These are phyloP conservation scores for Penicillium dipodomyicola DNA, from an alignment of 495 filamentous ascomycete genomes.

Conservation along the genomic window DNA sequence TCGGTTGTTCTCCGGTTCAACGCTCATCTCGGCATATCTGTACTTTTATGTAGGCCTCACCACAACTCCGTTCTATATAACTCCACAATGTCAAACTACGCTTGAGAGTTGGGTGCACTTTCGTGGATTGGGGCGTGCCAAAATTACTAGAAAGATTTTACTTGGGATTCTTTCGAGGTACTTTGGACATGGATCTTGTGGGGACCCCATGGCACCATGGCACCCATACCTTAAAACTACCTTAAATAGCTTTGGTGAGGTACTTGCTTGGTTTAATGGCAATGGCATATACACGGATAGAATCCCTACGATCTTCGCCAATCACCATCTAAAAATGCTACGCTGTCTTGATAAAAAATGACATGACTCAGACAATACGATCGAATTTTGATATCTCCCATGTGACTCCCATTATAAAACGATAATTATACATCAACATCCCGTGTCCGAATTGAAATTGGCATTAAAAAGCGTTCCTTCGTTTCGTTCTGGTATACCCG, in stretches of 20 bases:
- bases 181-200: background rate
- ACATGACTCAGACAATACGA: background rate
- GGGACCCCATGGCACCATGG: too few relatives aligned
- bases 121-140: background rate
- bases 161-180: too few relatives aligned
- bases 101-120: background rate
- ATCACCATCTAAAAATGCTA: background rate
- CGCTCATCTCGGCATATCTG: background rate
- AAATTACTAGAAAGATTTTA: too few relatives aligned
- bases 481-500: conserved; percentile 7
- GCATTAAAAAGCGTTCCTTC: conserved; percentile 15
- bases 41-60: background rate
- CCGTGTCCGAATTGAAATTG: conserved; percentile 8
- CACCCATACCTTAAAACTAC: background rate
- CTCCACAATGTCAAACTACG: too few relatives aligned
- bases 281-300: background rate
- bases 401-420: background rate
- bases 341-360: background rate
- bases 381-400: background rate
- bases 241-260: background rate
- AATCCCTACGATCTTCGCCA: background rate
- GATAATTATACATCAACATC: conserved; percentile 17
- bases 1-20: background rate
- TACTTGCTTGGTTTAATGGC: background rate
- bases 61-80: background rate